Base-by-base conservation (phyloP, 371 early-diverging fungal species). In the Saksenaea oblongispora region DNA sequence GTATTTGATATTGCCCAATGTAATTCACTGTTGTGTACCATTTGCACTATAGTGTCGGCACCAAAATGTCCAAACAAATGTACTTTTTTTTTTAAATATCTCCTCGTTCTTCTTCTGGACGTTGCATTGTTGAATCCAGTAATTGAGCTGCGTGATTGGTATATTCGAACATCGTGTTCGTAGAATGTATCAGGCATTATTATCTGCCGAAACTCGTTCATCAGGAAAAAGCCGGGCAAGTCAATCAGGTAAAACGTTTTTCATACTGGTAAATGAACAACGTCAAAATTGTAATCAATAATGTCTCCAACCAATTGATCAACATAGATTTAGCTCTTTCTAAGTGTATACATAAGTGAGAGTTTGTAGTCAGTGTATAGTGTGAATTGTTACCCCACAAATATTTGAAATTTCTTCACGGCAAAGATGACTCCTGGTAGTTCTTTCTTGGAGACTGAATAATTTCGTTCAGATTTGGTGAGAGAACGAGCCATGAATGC, bases 361-460 rank as follows among this genome's bases (percentile, higher is more conserved):
- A 18, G 67, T 1, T 60, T 31, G 31, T 31, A 7, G 31, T 31
- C 31, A 31, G 31, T 31, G 7, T 31, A 31, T 31, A 31, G 7
- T 3, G 58, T 68, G 59, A 78, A 71, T 17, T 11, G 36, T 24
- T 18, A 9, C 70, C 73, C 68, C 67, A 78, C 0, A 79, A 11
- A 31, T 68, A 79, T 18, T 65, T 62, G 37, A 41, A 74, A 72
- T 24, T 69, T 62, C 14, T 62, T 59, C 0, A 78, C 26, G 0
- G 70, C 66, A 56, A 69, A 78, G 1, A 70, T 17, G 3, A 70
- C 39, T 17, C 63, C 66, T 0, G 61, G 51, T 15, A 67, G 17
- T 36, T 72, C 72, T 14, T 66, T 27, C 0, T 58, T 60, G 0
- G 69, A 68, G 7, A 53, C 42, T 3, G 37, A 39, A 53, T 72